Base-by-base conservation (phyloP, 1,284 basidiomycete species). In the Fomitopsis schrenkii region DNA sequence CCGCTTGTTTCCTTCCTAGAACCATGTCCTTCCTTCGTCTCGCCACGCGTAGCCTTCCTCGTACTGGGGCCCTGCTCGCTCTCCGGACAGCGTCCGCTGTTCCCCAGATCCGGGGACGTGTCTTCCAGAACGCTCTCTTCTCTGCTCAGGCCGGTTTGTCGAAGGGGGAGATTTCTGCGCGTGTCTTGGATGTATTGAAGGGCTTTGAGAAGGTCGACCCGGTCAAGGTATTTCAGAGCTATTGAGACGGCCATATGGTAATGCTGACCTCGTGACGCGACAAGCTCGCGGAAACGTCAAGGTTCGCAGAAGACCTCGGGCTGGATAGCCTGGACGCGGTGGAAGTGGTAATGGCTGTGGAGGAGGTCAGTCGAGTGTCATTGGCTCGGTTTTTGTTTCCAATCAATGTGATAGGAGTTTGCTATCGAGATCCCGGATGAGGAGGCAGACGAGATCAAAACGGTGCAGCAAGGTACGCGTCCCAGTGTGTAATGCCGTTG, bases 341-440 rank as follows among this genome's bases (percentile, higher is more conserved):
- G 48, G 97, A 99, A 77, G 96, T 98, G 48, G 94, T 99, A 71
- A 98, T 99, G 96, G 95, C 97, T 54, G 93, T 99, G 68, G 97
- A 99, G 80, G 97, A 99, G 88, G 97, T 94, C 75, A 50, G 44
- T 79, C 1, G 15, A n/a, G 8, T n/a, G 26, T 26, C 17, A n/a
- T 33, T 61, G 40, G 48, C 33, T 19, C 17, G 26, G 41, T 12
- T 42, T 28, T 17, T 14, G 28, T 40, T 30, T 22, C 22, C 22
- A 22, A 22, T 22, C 22, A 60, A 44, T 55, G 55, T 7, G 41
- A 30, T 67, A 95, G 93, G 94, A 94, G 68, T 94, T 94, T 71
- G 79, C 83, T 36, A 93, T 95, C 71, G 93, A 97, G 77, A 99
- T 99, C 73, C 97, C 97, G 55, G 97, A 99, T 73, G 90, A 87